Conservation (phyloP, 2,329 filamentous ascomycete genomes). For the Emydomyces testavorans region DNA sequence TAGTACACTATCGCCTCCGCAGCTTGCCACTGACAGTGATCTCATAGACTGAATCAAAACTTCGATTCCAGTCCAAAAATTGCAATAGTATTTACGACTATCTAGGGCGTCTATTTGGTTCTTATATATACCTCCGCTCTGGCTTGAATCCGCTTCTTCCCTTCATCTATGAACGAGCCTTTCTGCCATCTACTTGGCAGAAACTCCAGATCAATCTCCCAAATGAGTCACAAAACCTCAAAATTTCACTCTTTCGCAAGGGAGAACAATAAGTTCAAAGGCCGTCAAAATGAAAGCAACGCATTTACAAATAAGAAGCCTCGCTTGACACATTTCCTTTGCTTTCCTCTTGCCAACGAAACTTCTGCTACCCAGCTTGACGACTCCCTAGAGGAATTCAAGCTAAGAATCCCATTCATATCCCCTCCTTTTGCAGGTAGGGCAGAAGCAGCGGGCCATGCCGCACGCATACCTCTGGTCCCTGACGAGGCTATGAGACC, state of each 20-base stretch:
- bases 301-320: constrained; percentile 15
- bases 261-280: constrained; percentile 5
- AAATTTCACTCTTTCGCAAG: constrained; percentile 1
- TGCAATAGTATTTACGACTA: too few species aligned
- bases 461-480: constrained; percentile 37
- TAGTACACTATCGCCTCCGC: too few species aligned
- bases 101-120: too few species aligned
- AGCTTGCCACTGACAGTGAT: too few species aligned
- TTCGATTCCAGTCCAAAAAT: too few species aligned
- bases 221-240: background rate
- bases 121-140: too few species aligned
- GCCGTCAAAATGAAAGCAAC: background rate
- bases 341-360: constrained; percentile 50
- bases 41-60: too few species aligned
- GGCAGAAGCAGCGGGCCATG: constrained; percentile 21
- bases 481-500: constrained; percentile 61
- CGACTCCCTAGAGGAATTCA: constrained; percentile 51
- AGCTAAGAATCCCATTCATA: constrained; percentile 40
- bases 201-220: background rate
- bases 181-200: background rate
- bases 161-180: constrained; percentile 1
- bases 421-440: constrained; percentile 10
- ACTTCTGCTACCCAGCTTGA: constrained; percentile 54
- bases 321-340: constrained; percentile 38
- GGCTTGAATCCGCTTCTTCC: background rate